A percentile compares a stretch with the other conserved stretches of the same genome.
Evolutionary conservation across 2,329 filamentous ascomycete species (phyloP).

Genomic region (Septoria linicola): DNA sequence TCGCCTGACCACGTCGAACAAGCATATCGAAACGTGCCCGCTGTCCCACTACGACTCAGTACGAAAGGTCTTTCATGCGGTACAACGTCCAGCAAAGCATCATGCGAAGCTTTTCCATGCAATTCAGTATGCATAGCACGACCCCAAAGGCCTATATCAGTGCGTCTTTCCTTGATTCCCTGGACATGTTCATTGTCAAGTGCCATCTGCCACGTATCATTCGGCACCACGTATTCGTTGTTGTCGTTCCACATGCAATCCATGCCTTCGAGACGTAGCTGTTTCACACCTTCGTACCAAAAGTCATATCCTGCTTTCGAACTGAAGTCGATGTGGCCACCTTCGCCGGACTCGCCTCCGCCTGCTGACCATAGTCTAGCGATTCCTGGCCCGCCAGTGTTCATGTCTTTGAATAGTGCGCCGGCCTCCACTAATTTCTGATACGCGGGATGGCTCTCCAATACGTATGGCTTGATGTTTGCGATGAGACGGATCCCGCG

Average conservation of each 20-base stretch:
- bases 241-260: constrained; percentile 80
- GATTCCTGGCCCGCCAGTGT: constrained; percentile 49
- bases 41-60: constrained; percentile 67
- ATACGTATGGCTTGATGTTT: constrained; percentile 72
- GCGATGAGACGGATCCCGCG: constrained; percentile 66
- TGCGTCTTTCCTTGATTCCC: constrained; percentile 38
- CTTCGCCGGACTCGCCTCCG: constrained; percentile 67
- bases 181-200: constrained; percentile 48
- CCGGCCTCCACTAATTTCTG: constrained; percentile 57
- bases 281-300: constrained; percentile 69
- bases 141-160: constrained; percentile 66
- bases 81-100: constrained; percentile 60
- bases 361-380: constrained; percentile 71
- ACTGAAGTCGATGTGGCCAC: constrained; percentile 72
- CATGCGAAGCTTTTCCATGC: constrained; percentile 68
- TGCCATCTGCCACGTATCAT: constrained; percentile 64
- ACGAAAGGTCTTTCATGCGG: constrained; percentile 65
- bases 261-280: constrained; percentile 62
- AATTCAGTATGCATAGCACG: constrained; percentile 68
- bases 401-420: constrained; percentile 64
- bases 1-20: constrained; percentile 74
- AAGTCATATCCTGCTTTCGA: constrained; percentile 65
- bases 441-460: constrained; percentile 67
- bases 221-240: constrained; percentile 68
- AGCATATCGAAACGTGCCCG: constrained; percentile 68